Evolutionary conservation across 768 basidiomycete genomes (phyloP).

Genomic region (Grammothele lineata): DNA sequence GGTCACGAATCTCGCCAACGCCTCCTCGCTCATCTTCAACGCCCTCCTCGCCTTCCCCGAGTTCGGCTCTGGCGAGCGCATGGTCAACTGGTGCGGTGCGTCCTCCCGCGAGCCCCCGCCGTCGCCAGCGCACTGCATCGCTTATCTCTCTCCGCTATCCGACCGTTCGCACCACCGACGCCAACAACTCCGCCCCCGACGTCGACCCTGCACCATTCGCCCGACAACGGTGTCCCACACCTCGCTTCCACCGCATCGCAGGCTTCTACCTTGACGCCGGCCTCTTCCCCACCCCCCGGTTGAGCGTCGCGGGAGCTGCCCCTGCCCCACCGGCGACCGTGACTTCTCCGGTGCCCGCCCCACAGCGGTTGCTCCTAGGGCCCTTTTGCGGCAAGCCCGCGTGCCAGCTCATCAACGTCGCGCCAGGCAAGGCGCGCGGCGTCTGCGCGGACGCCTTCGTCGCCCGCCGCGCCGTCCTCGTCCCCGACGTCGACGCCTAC

Average conservation of each 20-base stretch:
- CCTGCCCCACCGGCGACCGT: background rate
- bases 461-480: slow-evolving; percentile 53
- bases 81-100: slow-evolving; percentile 95
- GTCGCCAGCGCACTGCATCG: too few species aligned
- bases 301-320: slow-evolving; percentile 4
- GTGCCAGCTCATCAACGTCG: slow-evolving; percentile 73
- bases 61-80: slow-evolving; percentile 60
- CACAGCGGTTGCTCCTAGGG: slow-evolving; percentile 54
- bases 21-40: slow-evolving; percentile 76
- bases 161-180: too few species aligned
- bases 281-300: slow-evolving; percentile 50
- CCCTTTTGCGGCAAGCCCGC: slow-evolving; percentile 93
- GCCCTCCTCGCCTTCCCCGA: slow-evolving; percentile 64
- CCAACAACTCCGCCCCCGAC: too few species aligned
- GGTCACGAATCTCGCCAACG: slow-evolving; percentile 87
- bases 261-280: slow-evolving; percentile 81
- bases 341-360: slow-evolving; percentile 2
- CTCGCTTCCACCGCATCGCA: slow-evolving; percentile 25
- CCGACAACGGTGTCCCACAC: too few species aligned
- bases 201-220: too few species aligned
- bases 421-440: slow-evolving; percentile 53
- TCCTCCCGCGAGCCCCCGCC: background rate
- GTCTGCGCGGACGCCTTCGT: slow-evolving; percentile 84
- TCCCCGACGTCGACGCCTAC: slow-evolving; percentile 72
- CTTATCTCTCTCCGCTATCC: too few species aligned